phyloP scores from a whole-genome alignment of 306 rosid genomes.

The Vigna angularis region DNA sequence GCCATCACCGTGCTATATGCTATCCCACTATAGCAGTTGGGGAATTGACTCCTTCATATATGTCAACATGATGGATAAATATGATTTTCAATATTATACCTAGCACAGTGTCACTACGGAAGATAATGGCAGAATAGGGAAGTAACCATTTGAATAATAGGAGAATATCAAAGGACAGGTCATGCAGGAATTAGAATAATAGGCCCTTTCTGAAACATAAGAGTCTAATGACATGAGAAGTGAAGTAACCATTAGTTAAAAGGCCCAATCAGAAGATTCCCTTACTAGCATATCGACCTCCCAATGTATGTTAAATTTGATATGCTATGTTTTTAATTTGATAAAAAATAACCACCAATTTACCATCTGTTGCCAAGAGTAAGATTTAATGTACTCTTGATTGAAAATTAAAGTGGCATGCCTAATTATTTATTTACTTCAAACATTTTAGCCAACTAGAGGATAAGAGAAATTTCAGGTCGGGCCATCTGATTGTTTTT shows the following conservation, averaged over 20 bases:
- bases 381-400: background rate
- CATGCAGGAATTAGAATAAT: background rate
- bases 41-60: too few relatives aligned
- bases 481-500: background rate
- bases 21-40: too few relatives aligned
- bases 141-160: background rate
- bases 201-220: background rate
- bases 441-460: background rate
- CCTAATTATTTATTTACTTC: background rate
- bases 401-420: background rate
- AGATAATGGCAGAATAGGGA: background rate
- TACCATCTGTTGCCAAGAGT: background rate
- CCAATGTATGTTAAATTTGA: background rate
- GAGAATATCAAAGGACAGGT: background rate
- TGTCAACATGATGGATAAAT: too few relatives aligned
- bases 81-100: too few relatives aligned
- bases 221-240: background rate
- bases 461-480: background rate
- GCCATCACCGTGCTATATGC: too few relatives aligned
- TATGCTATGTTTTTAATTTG: background rate
- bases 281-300: background rate
- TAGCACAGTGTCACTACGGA: background rate
- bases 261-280: constrained; percentile 7
- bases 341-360: background rate
- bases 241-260: background rate